Conservation (phyloP, 106 monocot species). For the Acorus calamus region DNA sequence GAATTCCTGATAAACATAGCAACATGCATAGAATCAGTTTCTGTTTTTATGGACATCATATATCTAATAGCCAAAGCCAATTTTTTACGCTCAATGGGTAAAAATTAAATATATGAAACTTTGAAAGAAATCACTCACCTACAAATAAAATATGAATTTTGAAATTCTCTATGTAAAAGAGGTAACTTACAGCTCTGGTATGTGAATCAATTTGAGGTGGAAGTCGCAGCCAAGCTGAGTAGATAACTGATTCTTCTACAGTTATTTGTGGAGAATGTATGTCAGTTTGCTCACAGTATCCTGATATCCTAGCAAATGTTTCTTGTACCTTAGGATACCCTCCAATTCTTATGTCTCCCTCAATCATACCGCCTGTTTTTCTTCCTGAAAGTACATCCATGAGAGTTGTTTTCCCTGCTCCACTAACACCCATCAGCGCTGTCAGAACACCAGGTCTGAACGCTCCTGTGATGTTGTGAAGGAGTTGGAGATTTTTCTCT, state of each 20-base stretch:
- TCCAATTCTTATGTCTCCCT: constrained; percentile 68
- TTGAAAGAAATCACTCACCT: not conserved
- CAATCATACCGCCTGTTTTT: constrained; percentile 60
- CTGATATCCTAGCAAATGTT: constrained; percentile 72
- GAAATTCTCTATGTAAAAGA: not conserved
- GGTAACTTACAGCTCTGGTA: constrained; percentile 39
- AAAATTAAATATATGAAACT: too few species aligned
- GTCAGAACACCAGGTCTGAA: constrained; percentile 63
- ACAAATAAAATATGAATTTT: not conserved
- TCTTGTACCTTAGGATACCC: constrained; percentile 70
- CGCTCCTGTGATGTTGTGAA: constrained; percentile 61
- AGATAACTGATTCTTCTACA: constrained; percentile 66
- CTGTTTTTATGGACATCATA: too few species aligned
- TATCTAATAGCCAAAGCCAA: too few species aligned
- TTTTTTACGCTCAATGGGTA: too few species aligned
- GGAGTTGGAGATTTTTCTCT: constrained; percentile 45
- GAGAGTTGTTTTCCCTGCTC: constrained; percentile 78
- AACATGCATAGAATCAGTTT: not conserved
- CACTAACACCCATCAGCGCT: constrained; percentile 71
- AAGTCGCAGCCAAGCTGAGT: constrained; percentile 68
- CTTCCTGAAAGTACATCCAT: constrained; percentile 82
- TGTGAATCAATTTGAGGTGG: constrained; percentile 36
- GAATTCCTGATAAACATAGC: constrained; percentile 35
- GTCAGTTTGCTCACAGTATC: constrained; percentile 76
- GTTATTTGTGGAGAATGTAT: constrained; percentile 78